phyloP scores from a whole-genome alignment of 371 early-diverging fungal genomes.

The Mucor plumbeus region DNA sequence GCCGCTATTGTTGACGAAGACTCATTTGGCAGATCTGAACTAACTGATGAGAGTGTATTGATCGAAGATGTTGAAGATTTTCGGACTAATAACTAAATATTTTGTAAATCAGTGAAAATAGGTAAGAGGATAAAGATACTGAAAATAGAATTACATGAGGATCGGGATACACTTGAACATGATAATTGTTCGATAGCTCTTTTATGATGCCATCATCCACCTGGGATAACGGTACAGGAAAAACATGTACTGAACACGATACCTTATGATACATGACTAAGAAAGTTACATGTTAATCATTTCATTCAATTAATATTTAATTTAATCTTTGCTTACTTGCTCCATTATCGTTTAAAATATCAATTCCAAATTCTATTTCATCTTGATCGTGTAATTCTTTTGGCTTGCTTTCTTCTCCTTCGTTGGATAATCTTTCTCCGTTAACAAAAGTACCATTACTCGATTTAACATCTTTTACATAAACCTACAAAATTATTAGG shows the following conservation, averaged over 20 bases:
- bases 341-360: constrained; percentile 74
- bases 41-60: constrained; percentile 11
- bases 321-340: constrained; percentile 26
- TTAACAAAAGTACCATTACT: constrained; percentile 92
- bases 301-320: neutral
- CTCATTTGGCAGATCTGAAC: constrained; percentile 8
- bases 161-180: constrained; percentile 17
- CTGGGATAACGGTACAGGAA: constrained; percentile 44
- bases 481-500: constrained; percentile 48
- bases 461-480: constrained; percentile 79
- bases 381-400: constrained; percentile 69
- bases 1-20: constrained; percentile 1
- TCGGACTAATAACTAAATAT: constrained; percentile 10
- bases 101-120: neutral
- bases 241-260: constrained; percentile 60
- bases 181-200: constrained; percentile 19
- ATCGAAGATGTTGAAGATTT: constrained; percentile 20
- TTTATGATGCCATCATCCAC: constrained; percentile 38
- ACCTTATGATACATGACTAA: constrained; percentile 77
- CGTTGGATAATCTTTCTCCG: constrained; percentile 72
- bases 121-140: too few relatives aligned
- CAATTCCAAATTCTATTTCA: constrained; percentile 86
- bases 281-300: neutral
- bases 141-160: constrained; percentile 4
- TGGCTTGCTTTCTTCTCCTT: constrained; percentile 69